Evolutionary conservation across 1,139 yeast genomes (phyloP).

Genomic region (Scheffersomyces titani): DNA sequence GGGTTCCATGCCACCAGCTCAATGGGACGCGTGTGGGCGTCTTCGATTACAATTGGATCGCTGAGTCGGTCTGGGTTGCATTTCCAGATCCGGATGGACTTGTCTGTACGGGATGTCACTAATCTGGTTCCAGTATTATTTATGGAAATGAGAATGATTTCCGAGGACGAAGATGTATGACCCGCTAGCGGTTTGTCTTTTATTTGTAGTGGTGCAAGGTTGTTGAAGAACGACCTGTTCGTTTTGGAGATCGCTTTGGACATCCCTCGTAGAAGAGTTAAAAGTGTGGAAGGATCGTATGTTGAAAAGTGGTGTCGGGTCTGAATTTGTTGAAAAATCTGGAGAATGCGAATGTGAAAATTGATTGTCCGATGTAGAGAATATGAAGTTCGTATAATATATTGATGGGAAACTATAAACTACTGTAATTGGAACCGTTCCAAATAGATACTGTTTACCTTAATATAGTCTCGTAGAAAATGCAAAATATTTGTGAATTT

Average conservation of each 20-base stretch:
- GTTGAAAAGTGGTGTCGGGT: background rate
- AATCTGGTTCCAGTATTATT: constrained; percentile 47
- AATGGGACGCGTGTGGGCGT: constrained; percentile 49
- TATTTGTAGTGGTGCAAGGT: constrained; percentile 20
- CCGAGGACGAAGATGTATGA: constrained; percentile 24
- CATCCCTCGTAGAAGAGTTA: background rate
- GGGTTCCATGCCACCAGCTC: constrained; percentile 66
- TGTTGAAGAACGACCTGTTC: constrained; percentile 23
- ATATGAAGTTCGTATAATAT: background rate
- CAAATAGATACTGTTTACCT: too few relatives aligned
- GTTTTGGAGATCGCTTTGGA: background rate
- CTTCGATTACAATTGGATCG: constrained; percentile 40
- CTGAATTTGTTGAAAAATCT: background rate
- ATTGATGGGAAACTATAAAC: background rate
- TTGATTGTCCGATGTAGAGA: background rate
- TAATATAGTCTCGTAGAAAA: background rate
- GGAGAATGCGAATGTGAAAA: background rate
- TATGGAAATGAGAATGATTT: constrained; percentile 31
- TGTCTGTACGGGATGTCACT: constrained; percentile 49
- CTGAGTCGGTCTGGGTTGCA: constrained; percentile 26
- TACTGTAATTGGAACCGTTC: background rate
- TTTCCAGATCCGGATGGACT: constrained; percentile 46
- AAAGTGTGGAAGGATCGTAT: background rate
- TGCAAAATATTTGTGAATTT: background rate
- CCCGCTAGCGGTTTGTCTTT: constrained; percentile 33